Conservation (phyloP, 768 basidiomycete genomes). For the Clitopilus passeckerianus region DNA sequence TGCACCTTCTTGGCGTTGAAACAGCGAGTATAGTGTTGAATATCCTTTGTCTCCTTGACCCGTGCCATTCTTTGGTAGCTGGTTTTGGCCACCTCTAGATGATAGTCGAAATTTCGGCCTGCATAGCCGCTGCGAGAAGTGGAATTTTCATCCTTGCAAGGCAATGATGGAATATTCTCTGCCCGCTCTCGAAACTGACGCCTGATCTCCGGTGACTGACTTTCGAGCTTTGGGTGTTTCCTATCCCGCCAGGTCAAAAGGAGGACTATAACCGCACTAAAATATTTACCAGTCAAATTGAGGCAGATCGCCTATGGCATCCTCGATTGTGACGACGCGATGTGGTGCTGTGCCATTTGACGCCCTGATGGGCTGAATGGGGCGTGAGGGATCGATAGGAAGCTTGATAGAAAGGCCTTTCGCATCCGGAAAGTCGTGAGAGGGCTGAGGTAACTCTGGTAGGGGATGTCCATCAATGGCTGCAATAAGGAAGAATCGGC, state of each 20-base stretch:
- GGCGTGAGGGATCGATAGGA: slow-evolving; percentile 25
- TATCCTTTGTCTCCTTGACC: slow-evolving; percentile 33
- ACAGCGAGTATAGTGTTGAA: slow-evolving; percentile 67
- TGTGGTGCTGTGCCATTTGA: slow-evolving; percentile 50
- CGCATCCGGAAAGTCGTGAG: slow-evolving; percentile 42
- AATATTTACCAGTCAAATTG: slow-evolving; percentile 65
- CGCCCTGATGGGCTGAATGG: slow-evolving; percentile 39
- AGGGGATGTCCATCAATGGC: slow-evolving; percentile 35
- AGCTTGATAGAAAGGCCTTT: slow-evolving; percentile 49
- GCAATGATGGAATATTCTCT: slow-evolving; percentile 27
- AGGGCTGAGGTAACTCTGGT: slow-evolving; percentile 50
- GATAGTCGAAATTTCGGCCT: slow-evolving; percentile 24
- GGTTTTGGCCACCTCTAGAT: slow-evolving; percentile 25
- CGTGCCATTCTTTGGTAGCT: slow-evolving; percentile 47
- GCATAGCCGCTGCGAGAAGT: slow-evolving; percentile 26
- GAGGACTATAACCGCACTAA: background rate
- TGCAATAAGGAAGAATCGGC: slow-evolving; percentile 51
- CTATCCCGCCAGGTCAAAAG: slow-evolving; percentile 12
- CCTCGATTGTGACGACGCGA: slow-evolving; percentile 54
- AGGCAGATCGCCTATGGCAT: slow-evolving; percentile 71
- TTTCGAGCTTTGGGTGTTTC: slow-evolving; percentile 28
- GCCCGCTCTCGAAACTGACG: slow-evolving; percentile 15
- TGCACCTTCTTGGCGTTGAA: slow-evolving; percentile 48
- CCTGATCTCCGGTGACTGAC: slow-evolving; percentile 7
- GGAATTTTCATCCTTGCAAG: slow-evolving; percentile 22